Conservation (phyloP, 192 early-diverging fungal species). For the Entophlyctis helioformis region DNA sequence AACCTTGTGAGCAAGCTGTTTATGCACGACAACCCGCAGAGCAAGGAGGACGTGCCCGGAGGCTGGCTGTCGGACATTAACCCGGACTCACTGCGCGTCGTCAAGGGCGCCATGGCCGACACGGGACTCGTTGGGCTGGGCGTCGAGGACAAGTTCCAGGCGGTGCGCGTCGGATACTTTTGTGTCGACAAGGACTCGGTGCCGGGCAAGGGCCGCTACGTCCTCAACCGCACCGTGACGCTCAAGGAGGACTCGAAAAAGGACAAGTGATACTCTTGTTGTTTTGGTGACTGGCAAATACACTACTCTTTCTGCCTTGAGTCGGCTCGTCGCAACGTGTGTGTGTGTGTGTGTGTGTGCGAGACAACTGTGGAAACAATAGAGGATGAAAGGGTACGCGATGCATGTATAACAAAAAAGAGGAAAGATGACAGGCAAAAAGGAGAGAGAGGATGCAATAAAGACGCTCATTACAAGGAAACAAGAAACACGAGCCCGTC, state of each 20-base stretch:
- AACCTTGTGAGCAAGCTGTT: conserved; percentile 82
- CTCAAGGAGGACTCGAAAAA: conserved; percentile 43
- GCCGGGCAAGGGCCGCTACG: conserved; percentile 42
- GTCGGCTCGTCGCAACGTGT: too few relatives aligned
- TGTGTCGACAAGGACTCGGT: conserved; percentile 86
- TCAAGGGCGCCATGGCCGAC: conserved; percentile 66
- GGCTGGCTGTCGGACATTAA: conserved; percentile 90
- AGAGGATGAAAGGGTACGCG: too few relatives aligned
- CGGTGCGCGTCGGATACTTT: conserved; percentile 95
- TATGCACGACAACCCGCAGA: conserved; percentile 73
- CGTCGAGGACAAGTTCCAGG: conserved; percentile 88
- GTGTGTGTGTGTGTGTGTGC: too few relatives aligned
- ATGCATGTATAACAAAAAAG: too few relatives aligned
- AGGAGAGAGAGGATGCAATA: too few relatives aligned
- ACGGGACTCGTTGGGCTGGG: conserved; percentile 66
- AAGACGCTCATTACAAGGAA: too few relatives aligned
- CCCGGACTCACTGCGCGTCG: conserved; percentile 55
- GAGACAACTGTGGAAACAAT: too few relatives aligned
- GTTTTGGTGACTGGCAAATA: too few relatives aligned
- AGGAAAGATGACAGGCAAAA: too few relatives aligned
- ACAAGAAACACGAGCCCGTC: too few relatives aligned
- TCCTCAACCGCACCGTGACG: conserved; percentile 40
- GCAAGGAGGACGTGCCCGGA: conserved; percentile 70
- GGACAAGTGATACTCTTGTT: conserved; percentile 22
- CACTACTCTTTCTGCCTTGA: too few relatives aligned